Percentiles rank a stretch among this genome's conserved stretches.
These are phyloP conservation scores for Nicotiana attenuata DNA, from an alignment of 257 asterid genomes.

Conservation along the genomic window DNA sequence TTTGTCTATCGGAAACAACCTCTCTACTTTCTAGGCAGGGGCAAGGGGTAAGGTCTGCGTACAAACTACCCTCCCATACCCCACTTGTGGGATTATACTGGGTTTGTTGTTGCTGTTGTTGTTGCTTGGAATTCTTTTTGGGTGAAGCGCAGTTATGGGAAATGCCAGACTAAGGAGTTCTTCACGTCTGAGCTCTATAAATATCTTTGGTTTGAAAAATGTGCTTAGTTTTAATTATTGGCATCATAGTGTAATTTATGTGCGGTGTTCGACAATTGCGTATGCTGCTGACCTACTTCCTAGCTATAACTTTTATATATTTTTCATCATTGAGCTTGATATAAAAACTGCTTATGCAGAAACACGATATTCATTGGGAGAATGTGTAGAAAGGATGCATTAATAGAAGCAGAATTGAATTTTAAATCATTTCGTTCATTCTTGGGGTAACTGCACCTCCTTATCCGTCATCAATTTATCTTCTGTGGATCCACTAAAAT, in stretches of 20 bases:
- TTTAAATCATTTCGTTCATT: too few species aligned
- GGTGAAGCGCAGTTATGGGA: not conserved
- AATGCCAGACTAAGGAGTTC: not conserved
- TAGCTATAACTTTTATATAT: not conserved
- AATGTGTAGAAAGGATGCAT: too few species aligned
- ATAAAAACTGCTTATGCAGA: not conserved
- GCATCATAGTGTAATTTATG: not conserved
- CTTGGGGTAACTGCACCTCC: not conserved
- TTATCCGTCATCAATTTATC: slow-evolving; percentile 8
- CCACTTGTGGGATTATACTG: too few species aligned
- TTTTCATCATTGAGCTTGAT: not conserved
- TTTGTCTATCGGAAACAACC: too few species aligned
- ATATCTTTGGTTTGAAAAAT: not conserved
- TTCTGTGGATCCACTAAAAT: not conserved
- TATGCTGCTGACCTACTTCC: not conserved
- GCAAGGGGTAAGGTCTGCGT: too few species aligned
- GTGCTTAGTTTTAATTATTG: not conserved
- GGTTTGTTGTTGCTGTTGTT: too few species aligned
- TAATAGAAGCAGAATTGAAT: too few species aligned
- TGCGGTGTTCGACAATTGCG: not conserved
- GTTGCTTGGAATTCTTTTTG: not conserved
- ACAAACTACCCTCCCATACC: too few species aligned
- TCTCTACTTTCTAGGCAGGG: too few species aligned
- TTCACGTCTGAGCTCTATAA: not conserved
- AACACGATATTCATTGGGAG: not conserved